Conservation (phyloP, 2,329 filamentous ascomycete species). For the Colletotrichum tropicale region DNA sequence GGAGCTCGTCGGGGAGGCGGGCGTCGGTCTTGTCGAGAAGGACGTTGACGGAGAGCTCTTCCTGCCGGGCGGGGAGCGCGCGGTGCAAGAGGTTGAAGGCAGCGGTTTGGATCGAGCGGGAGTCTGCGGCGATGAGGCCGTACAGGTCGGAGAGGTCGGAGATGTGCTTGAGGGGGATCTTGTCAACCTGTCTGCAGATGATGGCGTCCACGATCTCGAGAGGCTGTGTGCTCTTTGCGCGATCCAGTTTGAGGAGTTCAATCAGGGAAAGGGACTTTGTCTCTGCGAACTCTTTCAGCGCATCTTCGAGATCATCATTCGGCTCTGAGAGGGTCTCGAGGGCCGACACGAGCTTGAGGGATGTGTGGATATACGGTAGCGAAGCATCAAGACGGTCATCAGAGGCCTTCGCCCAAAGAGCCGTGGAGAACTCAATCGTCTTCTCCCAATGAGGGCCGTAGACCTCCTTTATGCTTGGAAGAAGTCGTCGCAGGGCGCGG, state of each 20-base stretch:
- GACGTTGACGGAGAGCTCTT: conserved; percentile 80
- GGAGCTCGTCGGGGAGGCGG: conserved; percentile 79
- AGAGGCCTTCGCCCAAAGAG: conserved; percentile 58
- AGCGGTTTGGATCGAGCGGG: conserved; percentile 76
- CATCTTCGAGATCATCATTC: conserved; percentile 87
- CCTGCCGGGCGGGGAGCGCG: conserved; percentile 78
- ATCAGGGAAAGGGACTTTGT: conserved; percentile 63
- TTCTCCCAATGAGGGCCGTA: conserved; percentile 89
- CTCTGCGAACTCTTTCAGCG: conserved; percentile 65
- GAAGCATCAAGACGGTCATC: conserved; percentile 48
- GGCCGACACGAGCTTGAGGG: conserved; percentile 71
- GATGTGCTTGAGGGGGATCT: conserved; percentile 65
- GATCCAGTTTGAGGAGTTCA: conserved; percentile 62
- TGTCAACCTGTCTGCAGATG: conserved; percentile 71
- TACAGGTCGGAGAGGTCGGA: conserved; percentile 74
- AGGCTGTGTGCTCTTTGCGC: conserved; percentile 61
- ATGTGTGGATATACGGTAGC: conserved; percentile 71
- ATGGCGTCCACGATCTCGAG: conserved; percentile 77
- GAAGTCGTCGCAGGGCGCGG: conserved; percentile 61
- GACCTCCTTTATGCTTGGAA: conserved; percentile 79
- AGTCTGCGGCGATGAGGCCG: conserved; percentile 76
- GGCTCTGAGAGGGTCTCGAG: conserved; percentile 71
- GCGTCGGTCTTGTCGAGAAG: conserved; percentile 74
- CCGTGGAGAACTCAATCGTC: conserved; percentile 61
- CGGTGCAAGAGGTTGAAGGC: conserved; percentile 82